Conservation (phyloP, 164 flowering plant genomes). For the Chimonanthus praecox region DNA sequence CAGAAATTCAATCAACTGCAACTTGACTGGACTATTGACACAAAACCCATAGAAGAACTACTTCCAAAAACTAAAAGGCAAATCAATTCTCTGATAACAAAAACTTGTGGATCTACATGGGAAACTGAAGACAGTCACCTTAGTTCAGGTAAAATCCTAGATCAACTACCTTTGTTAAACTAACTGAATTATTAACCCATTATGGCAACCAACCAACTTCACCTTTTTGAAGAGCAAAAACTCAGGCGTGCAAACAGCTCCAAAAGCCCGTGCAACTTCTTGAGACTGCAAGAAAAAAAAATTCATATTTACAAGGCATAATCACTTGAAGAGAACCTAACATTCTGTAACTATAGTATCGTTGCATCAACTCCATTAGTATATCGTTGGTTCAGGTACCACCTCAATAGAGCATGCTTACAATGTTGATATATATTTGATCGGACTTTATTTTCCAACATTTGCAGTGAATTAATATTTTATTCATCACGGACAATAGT, state of each 20-base stretch:
- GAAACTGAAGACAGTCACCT: neutral
- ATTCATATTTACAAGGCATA: neutral
- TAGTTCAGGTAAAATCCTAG: neutral
- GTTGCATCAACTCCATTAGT: neutral
- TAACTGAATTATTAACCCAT: neutral
- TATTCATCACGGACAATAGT: neutral
- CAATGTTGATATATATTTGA: neutral
- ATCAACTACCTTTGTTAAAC: neutral
- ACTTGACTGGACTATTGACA: neutral
- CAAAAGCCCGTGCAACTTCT: conserved; percentile 78
- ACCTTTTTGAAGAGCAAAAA: conserved; percentile 91
- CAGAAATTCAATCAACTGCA: neutral
- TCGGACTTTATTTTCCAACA: neutral
- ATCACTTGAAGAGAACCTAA: neutral
- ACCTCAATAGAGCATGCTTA: too few species aligned
- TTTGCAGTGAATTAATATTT: neutral
- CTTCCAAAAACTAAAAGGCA: neutral
- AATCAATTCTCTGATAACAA: neutral
- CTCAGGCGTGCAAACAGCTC: conserved; percentile 91
- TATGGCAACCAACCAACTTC: neutral
- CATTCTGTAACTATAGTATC: neutral
- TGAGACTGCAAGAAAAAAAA: conserved; percentile 56
- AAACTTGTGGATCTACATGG: neutral
- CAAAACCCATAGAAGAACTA: neutral
- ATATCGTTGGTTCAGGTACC: neutral